A percentile compares a stretch with the other conserved stretches of the same genome.
These are phyloP conservation scores for Monosporascus sp. DNA, from an alignment of 2,329 filamentous ascomycete species.

Conservation along the genomic window DNA sequence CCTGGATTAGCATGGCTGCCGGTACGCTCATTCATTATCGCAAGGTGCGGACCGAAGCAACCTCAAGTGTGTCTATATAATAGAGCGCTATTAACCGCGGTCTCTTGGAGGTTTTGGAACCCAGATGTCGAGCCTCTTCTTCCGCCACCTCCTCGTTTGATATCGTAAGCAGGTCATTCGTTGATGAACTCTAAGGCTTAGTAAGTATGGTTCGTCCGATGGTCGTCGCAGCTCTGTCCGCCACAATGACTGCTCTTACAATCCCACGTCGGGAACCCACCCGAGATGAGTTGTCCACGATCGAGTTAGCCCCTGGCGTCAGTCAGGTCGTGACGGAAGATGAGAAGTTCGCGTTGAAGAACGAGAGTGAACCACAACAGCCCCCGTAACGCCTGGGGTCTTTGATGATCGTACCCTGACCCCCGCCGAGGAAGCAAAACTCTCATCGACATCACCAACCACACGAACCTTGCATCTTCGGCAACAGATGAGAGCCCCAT, in stretches of 20 bases:
- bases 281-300: slow-evolving; percentile 17
- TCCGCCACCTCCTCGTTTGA: background rate
- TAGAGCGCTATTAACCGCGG: background rate
- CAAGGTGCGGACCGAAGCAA: background rate
- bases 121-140: background rate
- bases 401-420: background rate
- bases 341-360: slow-evolving; percentile 66
- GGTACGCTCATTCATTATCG: slow-evolving; percentile 5
- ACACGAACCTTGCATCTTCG: slow-evolving; percentile 48
- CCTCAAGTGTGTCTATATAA: background rate
- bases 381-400: slow-evolving; percentile 2
- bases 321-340: slow-evolving; percentile 67
- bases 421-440: slow-evolving; percentile 56
- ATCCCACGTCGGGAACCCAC: slow-evolving; percentile 10
- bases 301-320: slow-evolving; percentile 64
- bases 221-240: slow-evolving; percentile 17
- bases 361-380: slow-evolving; percentile 40
- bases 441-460: slow-evolving; percentile 74
- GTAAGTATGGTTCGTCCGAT: slow-evolving; percentile 16
- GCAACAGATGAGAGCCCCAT: slow-evolving; percentile 17
- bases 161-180: background rate
- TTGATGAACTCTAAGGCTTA: background rate
- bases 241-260: slow-evolving; percentile 15
- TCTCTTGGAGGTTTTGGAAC: background rate
- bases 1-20: slow-evolving; percentile 5